Conservation (phyloP, 2,329 filamentous ascomycete species). For the Beauveria bassiana region DNA sequence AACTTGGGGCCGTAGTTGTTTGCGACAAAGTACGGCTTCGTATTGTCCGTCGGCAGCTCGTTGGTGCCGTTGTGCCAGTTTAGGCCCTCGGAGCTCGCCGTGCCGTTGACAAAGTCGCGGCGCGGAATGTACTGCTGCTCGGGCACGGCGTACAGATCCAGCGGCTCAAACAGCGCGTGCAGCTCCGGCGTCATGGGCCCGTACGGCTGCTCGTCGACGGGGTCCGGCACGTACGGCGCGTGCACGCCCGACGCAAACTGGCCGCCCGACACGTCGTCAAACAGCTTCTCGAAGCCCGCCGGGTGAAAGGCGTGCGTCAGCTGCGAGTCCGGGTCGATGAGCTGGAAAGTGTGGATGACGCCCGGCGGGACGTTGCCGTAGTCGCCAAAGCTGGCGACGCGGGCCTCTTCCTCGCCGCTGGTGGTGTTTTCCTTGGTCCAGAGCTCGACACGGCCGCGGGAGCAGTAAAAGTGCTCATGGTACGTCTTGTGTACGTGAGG, state of each 20-base stretch:
- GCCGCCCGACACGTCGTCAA: slow-evolving; percentile 14
- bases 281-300: slow-evolving; percentile 17
- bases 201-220: slow-evolving; percentile 13
- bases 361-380: slow-evolving; percentile 17
- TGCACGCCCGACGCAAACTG: slow-evolving; percentile 10
- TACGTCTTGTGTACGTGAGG: slow-evolving; percentile 15
- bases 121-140: slow-evolving; percentile 14
- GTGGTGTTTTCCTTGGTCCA: slow-evolving; percentile 15
- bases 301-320: slow-evolving; percentile 19
- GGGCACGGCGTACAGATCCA: slow-evolving; percentile 15
- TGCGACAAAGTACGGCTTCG: slow-evolving; percentile 16
- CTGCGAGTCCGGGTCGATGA: slow-evolving; percentile 17
- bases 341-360: slow-evolving; percentile 18
- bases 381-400: slow-evolving; percentile 15
- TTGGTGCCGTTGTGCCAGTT: slow-evolving; percentile 18
- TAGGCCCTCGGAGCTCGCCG: slow-evolving; percentile 11
- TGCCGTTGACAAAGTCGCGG: slow-evolving; percentile 18
- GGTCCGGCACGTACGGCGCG: slow-evolving; percentile 14
- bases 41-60: slow-evolving; percentile 6
- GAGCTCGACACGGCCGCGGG: slow-evolving; percentile 16
- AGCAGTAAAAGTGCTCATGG: slow-evolving; percentile 19
- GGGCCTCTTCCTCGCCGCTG: slow-evolving; percentile 15
- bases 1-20: slow-evolving; percentile 19
- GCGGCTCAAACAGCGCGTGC: slow-evolving; percentile 1
- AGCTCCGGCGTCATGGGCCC: slow-evolving; percentile 14